Base-by-base conservation (phyloP, 1,284 basidiomycete genomes). In the Xerocomus minutiporus region DNA sequence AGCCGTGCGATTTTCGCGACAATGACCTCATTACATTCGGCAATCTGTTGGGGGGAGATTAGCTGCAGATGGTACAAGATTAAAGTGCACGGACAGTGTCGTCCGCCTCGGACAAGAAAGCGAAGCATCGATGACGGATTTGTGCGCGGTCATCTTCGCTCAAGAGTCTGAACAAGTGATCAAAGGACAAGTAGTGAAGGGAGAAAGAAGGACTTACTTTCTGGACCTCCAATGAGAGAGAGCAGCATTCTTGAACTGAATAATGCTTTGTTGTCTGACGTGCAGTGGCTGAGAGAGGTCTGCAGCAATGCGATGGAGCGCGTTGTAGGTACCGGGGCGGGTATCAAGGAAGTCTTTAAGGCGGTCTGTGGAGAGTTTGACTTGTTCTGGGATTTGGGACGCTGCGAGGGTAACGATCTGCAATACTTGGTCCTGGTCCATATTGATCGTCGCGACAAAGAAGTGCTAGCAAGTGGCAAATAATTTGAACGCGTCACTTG, bases 181-280 rank as follows among this genome's bases (percentile, higher is more conserved):
- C 36, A 65, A 54, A 53, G 53, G 54, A 35, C 9, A 15, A 42
- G 51, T 53, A 50, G 51, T 50, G 41, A 23, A n/a, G 40, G 26
- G 48, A 39, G 9, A 38, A 44, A 11, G 28, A 56, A n/a, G 23
- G 38, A 12, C 78, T 59, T 59, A 88, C 89, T 82, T 88, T 69
- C 83, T 73, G 28, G 84, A 84, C 63, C 77, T 75, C 88, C 88
- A 91, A 59, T 86, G 82, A 48, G 69, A 70, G 5, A 82, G 62
- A 6, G 81, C 84, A 2, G 76, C 73, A 58, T 91, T 91, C 68
- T 91, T 91, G 70, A 91, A 86, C 61, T 91, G 88, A 52, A 91
- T 88, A 57, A 90, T 88, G 39, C 84, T 80, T 62, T 86, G 84
- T 61, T 88, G 82, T 40, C 88, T 81, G 44, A 89, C 76, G n/a